Base-by-base conservation (phyloP, 306 rosid species). In the Ziziphus jujuba region DNA sequence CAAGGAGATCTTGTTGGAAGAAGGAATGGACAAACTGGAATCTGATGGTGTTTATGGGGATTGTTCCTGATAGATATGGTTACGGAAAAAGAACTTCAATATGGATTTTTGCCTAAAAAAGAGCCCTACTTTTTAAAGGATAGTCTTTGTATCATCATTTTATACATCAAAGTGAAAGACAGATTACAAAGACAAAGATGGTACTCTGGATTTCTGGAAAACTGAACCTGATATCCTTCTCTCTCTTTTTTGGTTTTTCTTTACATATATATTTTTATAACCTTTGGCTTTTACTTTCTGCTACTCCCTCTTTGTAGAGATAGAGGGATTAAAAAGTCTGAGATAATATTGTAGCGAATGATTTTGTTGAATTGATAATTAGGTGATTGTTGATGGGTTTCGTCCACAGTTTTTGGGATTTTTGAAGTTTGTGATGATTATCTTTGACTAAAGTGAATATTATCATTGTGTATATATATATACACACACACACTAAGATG, bases 1-100 rank as follows among this genome's bases (percentile, higher is more conserved):
- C 61, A 82, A 88, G 63, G 90, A 80, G 75, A 93, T 93, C 77
- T 20, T 82, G 76, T 66, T 87, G 74, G 96, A 87, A 56, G 92
- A 86, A 52, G 84, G 65, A 57, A 69, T 72, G 70, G 77, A 49
- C 35, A 76, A 82, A 48, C 50, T 69, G 75, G 89, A 61, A 58
- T 63, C 67, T 11, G 64, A 66, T 0, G 75, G 79, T 33, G 65
- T 19, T 38, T 61, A 66, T 34, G 79, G 72, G 57, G 62, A 74
- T 10, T 72, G 45, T 40, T 40, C 45, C 45, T 40, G 3, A 40
- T 40, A 40, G 23, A 21, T 53, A 8, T 21, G 5, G 6, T 1
- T 51, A 0, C 19, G 21, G 4, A 6, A 17, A 19, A 2, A 14
- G n/a, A 2, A n/a, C 50, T 38, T 36, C 9, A 20, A 38, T 40